Percentiles rank a stretch among this genome's conserved stretches.
Evolutionary conservation across 176 grass and related monocot species (phyloP).

Genomic region (Guadua angustifolia): DNA sequence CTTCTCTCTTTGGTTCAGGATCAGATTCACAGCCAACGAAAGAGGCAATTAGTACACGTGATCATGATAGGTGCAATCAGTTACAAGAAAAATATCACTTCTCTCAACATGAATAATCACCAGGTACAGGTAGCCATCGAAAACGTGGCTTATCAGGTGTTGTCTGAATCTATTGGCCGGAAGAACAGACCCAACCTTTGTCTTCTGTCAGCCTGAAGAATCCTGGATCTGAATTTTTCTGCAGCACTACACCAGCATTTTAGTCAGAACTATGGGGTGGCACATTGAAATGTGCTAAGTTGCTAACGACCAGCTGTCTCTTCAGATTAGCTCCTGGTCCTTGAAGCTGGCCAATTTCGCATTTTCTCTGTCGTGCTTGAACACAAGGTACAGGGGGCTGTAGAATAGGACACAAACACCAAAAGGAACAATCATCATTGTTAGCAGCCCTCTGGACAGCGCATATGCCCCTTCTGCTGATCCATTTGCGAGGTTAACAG

Average conservation of each 20-base stretch:
- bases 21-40: background rate
- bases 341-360: slow-evolving; percentile 55
- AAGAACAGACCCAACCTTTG: background rate
- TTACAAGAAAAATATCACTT: background rate
- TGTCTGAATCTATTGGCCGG: background rate
- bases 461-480: slow-evolving; percentile 76
- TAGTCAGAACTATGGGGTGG: background rate
- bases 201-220: slow-evolving; percentile 17
- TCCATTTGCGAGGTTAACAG: slow-evolving; percentile 59
- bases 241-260: background rate
- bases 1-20: background rate
- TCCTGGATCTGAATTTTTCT: background rate
- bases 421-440: slow-evolving; percentile 89
- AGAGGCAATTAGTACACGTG: background rate
- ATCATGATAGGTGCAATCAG: background rate
- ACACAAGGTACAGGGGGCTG: slow-evolving; percentile 77
- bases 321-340: slow-evolving; percentile 54
- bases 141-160: background rate
- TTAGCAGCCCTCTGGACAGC: slow-evolving; percentile 69
- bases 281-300: background rate
- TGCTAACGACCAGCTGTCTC: background rate
- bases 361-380: slow-evolving; percentile 71
- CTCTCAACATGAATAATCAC: slow-evolving; percentile 1
- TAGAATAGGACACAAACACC: slow-evolving; percentile 83
- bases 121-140: background rate